A percentile compares a stretch with the other conserved stretches of the same genome.
Evolutionary conservation across 2,329 filamentous ascomycete species (phyloP).

Genomic region (Fusarium sterilihyphosum): DNA sequence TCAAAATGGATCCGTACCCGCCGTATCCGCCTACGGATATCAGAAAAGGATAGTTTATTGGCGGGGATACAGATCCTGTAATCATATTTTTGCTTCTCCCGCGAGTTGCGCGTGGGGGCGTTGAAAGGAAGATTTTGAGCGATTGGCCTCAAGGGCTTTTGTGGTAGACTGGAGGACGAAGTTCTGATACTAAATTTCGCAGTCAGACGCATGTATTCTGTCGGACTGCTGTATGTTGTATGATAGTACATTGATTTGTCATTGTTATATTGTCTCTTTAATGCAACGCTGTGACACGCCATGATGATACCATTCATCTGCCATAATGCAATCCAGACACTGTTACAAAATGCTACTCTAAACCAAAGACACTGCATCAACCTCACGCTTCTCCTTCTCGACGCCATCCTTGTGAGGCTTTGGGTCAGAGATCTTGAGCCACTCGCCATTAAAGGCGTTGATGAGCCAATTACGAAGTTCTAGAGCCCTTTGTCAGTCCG

Average conservation of each 20-base stretch:
- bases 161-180: slow-evolving; percentile 42
- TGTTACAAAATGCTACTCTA: neutral
- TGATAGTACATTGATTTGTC: slow-evolving; percentile 47
- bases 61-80: slow-evolving; percentile 42
- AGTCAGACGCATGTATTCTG: slow-evolving; percentile 17
- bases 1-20: neutral
- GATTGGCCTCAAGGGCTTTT: slow-evolving; percentile 33
- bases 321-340: neutral
- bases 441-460: slow-evolving; percentile 98
- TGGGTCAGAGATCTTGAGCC: slow-evolving; percentile 70
- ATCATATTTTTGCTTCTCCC: slow-evolving; percentile 43
- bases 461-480: slow-evolving; percentile 90
- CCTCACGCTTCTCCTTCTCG: slow-evolving; percentile 36
- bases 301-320: neutral
- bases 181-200: slow-evolving; percentile 39
- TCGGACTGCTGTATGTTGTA: slow-evolving; percentile 43
- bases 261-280: slow-evolving; percentile 11
- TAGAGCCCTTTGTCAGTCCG: slow-evolving; percentile 46
- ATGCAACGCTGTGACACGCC: slow-evolving; percentile 23
- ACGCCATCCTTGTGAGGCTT: slow-evolving; percentile 54
- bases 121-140: slow-evolving; percentile 36
- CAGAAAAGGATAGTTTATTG: slow-evolving; percentile 37
- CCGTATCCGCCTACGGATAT: neutral
- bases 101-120: slow-evolving; percentile 27
- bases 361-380: neutral